Evolutionary conservation across 345 rosid genomes (phyloP).

Genomic region (Brassica juncea): DNA sequence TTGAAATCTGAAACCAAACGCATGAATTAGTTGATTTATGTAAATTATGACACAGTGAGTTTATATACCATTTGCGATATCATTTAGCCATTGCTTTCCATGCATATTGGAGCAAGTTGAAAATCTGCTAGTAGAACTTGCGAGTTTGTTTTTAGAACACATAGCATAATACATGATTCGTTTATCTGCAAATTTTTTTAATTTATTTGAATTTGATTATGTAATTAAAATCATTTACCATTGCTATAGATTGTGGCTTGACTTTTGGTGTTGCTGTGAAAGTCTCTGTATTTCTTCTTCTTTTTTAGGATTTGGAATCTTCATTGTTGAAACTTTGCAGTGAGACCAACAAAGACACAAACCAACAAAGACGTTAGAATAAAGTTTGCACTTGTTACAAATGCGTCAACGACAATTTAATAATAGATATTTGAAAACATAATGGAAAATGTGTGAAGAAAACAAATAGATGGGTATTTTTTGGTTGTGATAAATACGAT

Average conservation of each 20-base stretch:
- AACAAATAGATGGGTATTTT: not conserved
- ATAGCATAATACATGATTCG: not conserved
- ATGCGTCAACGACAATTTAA: not conserved
- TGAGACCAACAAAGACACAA: not conserved
- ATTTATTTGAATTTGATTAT: no score
- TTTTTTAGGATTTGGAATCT: not conserved
- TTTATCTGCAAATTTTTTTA: no score
- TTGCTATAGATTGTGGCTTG: not conserved
- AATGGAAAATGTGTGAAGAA: not conserved
- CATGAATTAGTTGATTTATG: no score
- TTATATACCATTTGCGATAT: not conserved
- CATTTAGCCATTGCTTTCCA: not conserved
- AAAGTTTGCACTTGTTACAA: not conserved
- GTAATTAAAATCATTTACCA: not conserved
- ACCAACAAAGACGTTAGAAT: not conserved
- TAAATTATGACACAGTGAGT: not conserved
- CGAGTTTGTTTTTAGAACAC: not conserved
- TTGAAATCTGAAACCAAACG: no score
- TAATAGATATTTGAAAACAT: no score
- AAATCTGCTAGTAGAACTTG: not conserved
- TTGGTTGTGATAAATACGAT: no score
- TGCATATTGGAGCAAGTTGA: not conserved
- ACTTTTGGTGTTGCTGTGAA: not conserved
- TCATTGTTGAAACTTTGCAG: not conserved
- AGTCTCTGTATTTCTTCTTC: not conserved